phyloP scores from a whole-genome alignment of 257 asterid species.

The Capsicum pubescens region DNA sequence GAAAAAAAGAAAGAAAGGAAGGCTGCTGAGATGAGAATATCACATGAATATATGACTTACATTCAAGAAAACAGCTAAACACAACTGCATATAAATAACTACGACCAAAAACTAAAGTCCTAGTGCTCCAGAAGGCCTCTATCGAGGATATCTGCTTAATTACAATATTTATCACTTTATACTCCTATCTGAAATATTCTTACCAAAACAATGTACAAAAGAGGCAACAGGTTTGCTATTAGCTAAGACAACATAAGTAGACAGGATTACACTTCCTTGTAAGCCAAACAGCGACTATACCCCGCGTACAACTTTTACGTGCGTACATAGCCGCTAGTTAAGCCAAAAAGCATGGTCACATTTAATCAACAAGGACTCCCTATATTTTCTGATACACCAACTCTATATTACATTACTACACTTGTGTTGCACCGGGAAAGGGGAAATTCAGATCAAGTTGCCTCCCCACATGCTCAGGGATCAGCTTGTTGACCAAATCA shows the following conservation, averaged over 20 bases:
- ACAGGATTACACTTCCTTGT: slow-evolving; percentile 37
- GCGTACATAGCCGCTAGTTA: slow-evolving; percentile 41
- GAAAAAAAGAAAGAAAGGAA: not conserved
- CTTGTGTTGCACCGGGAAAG: slow-evolving; percentile 37
- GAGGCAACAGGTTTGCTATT: slow-evolving; percentile 33
- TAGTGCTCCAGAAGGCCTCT: not conserved
- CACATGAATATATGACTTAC: not conserved
- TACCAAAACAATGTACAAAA: slow-evolving; percentile 74
- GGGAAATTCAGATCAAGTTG: slow-evolving; percentile 40
- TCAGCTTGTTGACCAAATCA: slow-evolving; percentile 62
- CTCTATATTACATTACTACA: slow-evolving; percentile 21
- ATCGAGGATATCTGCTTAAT: slow-evolving; percentile 41
- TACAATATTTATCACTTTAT: slow-evolving; percentile 36
- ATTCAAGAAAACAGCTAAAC: not conserved
- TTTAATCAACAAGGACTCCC: not conserved
- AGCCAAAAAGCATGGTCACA: slow-evolving; percentile 32
- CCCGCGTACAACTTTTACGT: slow-evolving; percentile 44
- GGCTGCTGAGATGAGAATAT: not conserved
- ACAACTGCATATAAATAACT: slow-evolving; percentile 19
- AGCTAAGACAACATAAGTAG: slow-evolving; percentile 46
- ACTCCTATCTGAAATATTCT: slow-evolving; percentile 38
- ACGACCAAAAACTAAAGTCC: slow-evolving; percentile 22
- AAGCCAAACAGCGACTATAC: slow-evolving; percentile 43
- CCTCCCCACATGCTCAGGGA: slow-evolving; percentile 54
- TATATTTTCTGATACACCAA: slow-evolving; percentile 11